A percentile compares a stretch with the other conserved stretches of the same genome.
phyloP scores from a whole-genome alignment of 768 basidiomycete species.

The Sarcomyxa edulis region DNA sequence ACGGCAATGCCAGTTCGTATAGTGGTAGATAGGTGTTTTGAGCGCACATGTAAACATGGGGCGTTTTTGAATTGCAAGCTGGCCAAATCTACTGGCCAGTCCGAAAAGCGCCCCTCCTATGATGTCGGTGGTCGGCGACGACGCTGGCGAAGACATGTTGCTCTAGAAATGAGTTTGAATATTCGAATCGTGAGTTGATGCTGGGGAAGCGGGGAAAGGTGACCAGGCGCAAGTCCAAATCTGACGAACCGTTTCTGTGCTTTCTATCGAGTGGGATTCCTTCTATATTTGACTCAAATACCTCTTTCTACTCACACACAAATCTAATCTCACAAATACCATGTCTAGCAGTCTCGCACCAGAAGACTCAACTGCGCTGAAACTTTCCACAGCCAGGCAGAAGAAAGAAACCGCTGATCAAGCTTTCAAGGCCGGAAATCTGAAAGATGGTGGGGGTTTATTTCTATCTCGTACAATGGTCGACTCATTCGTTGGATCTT shows the following conservation, averaged over 20 bases:
- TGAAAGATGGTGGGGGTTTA: slow-evolving; percentile 46
- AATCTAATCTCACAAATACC: too few species aligned
- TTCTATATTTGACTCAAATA: too few species aligned
- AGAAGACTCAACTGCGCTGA: slow-evolving; percentile 18
- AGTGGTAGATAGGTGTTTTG: background rate
- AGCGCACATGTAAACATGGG: slow-evolving; percentile 76
- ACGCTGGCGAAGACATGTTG: too few species aligned
- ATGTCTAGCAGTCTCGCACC: too few species aligned
- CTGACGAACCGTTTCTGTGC: too few species aligned
- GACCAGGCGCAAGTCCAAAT: background rate
- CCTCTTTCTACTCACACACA: too few species aligned
- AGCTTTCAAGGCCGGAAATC: slow-evolving; percentile 63
- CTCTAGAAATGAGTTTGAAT: too few species aligned
- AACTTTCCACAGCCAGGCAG: slow-evolving; percentile 56
- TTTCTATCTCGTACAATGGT: background rate
- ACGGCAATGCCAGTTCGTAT: background rate
- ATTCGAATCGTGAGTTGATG: background rate
- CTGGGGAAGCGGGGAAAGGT: background rate
- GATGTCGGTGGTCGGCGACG: slow-evolving; percentile 62
- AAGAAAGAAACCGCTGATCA: slow-evolving; percentile 65
- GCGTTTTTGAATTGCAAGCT: slow-evolving; percentile 80
- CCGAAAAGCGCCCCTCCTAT: slow-evolving; percentile 80
- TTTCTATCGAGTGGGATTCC: background rate
- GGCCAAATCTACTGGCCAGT: slow-evolving; percentile 77
- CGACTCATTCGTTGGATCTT: slow-evolving; percentile 5